Evolutionary conservation across 2,329 filamentous ascomycete species (phyloP).

Genomic region (Trichoderma harzianum): DNA sequence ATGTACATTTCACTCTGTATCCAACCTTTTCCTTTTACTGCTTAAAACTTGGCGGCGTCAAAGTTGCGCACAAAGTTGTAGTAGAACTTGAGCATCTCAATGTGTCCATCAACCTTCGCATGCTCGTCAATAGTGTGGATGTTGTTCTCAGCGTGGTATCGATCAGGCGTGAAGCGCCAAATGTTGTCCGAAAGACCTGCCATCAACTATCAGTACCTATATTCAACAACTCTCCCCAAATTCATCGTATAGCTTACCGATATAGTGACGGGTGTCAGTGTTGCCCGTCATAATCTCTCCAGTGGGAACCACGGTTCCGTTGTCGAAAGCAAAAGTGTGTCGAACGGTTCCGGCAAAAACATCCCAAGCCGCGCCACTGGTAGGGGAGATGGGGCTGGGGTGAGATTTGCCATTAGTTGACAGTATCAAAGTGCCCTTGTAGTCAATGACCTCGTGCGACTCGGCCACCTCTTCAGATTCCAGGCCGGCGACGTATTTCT

Average conservation of each 20-base stretch:
- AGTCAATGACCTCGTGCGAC: slow-evolving; percentile 21
- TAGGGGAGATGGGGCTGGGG: slow-evolving; percentile 57
- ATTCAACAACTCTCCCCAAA: fast-evolving
- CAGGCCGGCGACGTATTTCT: slow-evolving; percentile 18
- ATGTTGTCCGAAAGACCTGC: slow-evolving; percentile 15
- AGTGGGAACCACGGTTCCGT: slow-evolving; percentile 51
- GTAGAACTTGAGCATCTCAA: slow-evolving; percentile 43
- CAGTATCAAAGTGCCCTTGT: slow-evolving; percentile 41
- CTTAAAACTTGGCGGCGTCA: slow-evolving; percentile 28
- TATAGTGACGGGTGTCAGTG: slow-evolving; percentile 42
- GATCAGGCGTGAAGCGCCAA: slow-evolving; percentile 44
- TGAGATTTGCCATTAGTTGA: slow-evolving; percentile 37
- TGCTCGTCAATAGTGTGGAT: slow-evolving; percentile 44
- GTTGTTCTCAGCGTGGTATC: slow-evolving; percentile 25
- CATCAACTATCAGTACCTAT: slow-evolving; percentile 28
- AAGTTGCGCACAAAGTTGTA: slow-evolving; percentile 44
- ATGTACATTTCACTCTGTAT: neutral
- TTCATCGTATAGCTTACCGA: slow-evolving; percentile 27
- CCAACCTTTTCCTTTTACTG: neutral
- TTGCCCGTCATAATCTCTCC: slow-evolving; percentile 44
- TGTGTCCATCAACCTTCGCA: slow-evolving; percentile 37
- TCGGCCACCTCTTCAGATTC: neutral
- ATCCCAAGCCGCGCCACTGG: slow-evolving; percentile 41
- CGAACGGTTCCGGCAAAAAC: slow-evolving; percentile 51
- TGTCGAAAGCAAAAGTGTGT: slow-evolving; percentile 43